Evolutionary conservation across 306 rosid species (phyloP).

Genomic region (Astragalus glycyphyllos): DNA sequence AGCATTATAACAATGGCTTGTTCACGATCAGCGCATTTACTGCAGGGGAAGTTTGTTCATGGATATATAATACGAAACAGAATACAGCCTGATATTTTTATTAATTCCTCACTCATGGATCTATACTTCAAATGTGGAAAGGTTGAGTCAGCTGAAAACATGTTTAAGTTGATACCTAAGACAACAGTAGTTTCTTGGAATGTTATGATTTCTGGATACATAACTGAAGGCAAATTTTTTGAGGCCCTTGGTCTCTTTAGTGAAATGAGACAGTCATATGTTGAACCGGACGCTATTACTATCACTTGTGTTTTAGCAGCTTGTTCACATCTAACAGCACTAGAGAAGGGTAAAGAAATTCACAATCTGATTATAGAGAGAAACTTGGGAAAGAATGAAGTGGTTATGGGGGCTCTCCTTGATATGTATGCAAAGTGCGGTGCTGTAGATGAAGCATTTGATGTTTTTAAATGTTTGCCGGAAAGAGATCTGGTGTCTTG

Average conservation of each 20-base stretch:
- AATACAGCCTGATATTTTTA: constrained; percentile 60
- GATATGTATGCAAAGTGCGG: constrained; percentile 95
- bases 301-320: constrained; percentile 71
- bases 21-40: constrained; percentile 61
- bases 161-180: constrained; percentile 60
- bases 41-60: constrained; percentile 67
- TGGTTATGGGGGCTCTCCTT: constrained; percentile 83
- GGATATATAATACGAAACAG: constrained; percentile 63
- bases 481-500: constrained; percentile 75
- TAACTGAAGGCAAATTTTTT: constrained; percentile 58
- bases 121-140: constrained; percentile 77
- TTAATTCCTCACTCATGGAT: constrained; percentile 65
- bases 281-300: constrained; percentile 74
- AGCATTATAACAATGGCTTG: constrained; percentile 69
- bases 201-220: constrained; percentile 81
- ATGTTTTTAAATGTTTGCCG: constrained; percentile 65
- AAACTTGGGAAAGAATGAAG: constrained; percentile 57
- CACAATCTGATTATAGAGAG: constrained; percentile 56
- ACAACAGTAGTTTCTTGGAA: constrained; percentile 65
- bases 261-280: constrained; percentile 55
- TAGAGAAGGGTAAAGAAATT: constrained; percentile 80
- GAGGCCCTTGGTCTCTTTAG: constrained; percentile 63
- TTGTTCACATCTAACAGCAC: constrained; percentile 78
- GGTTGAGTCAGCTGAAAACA: constrained; percentile 59
- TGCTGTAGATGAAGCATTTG: constrained; percentile 68